A percentile compares a stretch with the other conserved stretches of the same genome.
Evolutionary conservation across 768 basidiomycete species (phyloP).

Genomic region (Coprinopsis marcescibilis): DNA sequence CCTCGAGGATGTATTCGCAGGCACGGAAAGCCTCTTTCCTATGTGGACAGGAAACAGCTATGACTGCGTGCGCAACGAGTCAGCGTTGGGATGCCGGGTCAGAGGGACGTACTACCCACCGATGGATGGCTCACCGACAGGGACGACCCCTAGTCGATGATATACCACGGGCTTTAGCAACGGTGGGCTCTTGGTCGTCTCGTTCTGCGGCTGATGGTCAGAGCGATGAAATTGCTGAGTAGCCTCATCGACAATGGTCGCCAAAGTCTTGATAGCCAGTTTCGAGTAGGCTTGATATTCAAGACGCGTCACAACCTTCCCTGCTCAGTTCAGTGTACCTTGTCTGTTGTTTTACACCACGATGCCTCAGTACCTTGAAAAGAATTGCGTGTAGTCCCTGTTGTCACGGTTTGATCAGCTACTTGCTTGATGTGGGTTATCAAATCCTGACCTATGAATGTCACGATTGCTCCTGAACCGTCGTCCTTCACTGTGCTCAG

Average conservation of each 20-base stretch:
- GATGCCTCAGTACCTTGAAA: constrained; percentile 88
- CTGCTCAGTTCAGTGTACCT: no score
- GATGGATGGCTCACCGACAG: constrained; percentile 76
- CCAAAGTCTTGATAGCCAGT: constrained; percentile 74
- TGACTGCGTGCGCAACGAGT: constrained; percentile 36
- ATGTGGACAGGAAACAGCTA: constrained; percentile 81
- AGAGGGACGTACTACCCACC: constrained; percentile 26
- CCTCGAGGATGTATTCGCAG: constrained; percentile 81
- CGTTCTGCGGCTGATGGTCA: constrained; percentile 31
- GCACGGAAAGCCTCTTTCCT: constrained; percentile 74
- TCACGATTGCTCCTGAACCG: constrained; percentile 63
- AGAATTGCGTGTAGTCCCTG: constrained; percentile 73
- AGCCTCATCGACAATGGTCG: constrained; percentile 46
- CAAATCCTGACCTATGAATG: constrained; percentile 57
- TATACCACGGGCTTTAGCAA: constrained; percentile 58
- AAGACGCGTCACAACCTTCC: constrained; percentile 62
- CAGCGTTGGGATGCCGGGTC: neutral
- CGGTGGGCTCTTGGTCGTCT: constrained; percentile 20
- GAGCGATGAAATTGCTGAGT: constrained; percentile 37
- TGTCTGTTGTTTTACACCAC: no score
- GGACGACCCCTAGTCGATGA: constrained; percentile 74
- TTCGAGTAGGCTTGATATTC: constrained; percentile 84
- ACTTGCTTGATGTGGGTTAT: no score
- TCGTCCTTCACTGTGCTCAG: constrained; percentile 59
- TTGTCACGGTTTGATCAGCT: constrained; percentile 2